Base-by-base conservation (phyloP, 2,329 filamentous ascomycete species). In the Intubia oerlemansii region DNA sequence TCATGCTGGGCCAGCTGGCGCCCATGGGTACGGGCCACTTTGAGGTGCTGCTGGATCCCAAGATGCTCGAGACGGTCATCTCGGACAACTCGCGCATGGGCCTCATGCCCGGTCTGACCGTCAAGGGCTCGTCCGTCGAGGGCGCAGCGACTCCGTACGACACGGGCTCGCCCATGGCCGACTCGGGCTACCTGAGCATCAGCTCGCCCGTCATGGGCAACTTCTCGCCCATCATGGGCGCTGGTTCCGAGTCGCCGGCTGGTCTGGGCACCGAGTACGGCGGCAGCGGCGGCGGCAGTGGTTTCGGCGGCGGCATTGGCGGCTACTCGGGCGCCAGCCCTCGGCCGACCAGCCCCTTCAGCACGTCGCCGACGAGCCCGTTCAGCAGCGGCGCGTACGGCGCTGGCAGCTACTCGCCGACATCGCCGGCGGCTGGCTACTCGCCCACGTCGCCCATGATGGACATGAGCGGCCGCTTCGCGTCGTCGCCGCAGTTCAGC, bases 1-100 rank as follows among this genome's bases (percentile, higher is more conserved):
- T 98, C 47, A 98, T 98, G 68, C 67, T 98, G 36, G 88, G 88
- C 36, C 88, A 98, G 55, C 68, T 95, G 54, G 88, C 90, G 5
- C 88, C 90, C 17, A 85, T 92, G 64, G 88, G 88, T 36, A 98
- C 90, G 33, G 88, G 88, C 38, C 82, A 92, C 51, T 85, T 98
- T 43, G 82, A 98, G 38, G 72, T 95, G 30, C 71, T 84, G 41
- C 64, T 98, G 39, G 90, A 98, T 47, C 82, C 82, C 38, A 78
- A 78, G 52, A 91, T 98, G 80, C 67, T 95, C 24, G 80, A 90
- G 49, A 92, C 84, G 12, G 81, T 91, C 44, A 82, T 91, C 34
- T 82, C 80, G 28, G 84, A 92, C 52, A 92, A 91, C 49, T 79
- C 78, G 24, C 72, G 78, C 47, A 80, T 75, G 57, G 78, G 75